These are phyloP conservation scores for Combretum micranthum DNA, from an alignment of 345 rosid species.

Conservation along the genomic window DNA sequence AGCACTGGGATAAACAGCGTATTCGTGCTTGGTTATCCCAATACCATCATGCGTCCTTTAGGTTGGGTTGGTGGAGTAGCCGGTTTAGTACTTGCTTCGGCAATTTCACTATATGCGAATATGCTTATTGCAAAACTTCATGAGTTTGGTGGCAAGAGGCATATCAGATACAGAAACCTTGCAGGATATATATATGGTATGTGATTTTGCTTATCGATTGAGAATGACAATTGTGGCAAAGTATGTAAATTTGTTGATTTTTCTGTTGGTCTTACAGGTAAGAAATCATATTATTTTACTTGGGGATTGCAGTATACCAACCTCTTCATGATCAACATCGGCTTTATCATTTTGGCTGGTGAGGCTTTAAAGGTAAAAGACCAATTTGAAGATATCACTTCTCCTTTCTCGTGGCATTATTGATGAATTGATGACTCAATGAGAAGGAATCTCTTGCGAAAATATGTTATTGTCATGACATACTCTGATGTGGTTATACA, in stretches of 20 bases:
- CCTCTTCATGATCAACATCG: constrained; percentile 82
- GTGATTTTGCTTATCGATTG: not conserved
- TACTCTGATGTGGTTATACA: too few species aligned
- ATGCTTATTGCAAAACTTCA: constrained; percentile 78
- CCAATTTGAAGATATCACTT: not conserved
- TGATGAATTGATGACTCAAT: too few species aligned
- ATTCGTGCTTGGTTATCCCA: constrained; percentile 84
- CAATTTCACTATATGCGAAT: constrained; percentile 69
- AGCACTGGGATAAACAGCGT: constrained; percentile 90
- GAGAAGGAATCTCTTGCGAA: too few species aligned
- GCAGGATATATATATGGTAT: constrained; percentile 76
- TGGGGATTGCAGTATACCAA: constrained; percentile 73
- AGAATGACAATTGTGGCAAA: too few species aligned
- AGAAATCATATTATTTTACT: constrained; percentile 50
- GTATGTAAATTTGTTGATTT: too few species aligned
- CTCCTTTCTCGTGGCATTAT: not conserved
- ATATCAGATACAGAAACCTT: constrained; percentile 88
- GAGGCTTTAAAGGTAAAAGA: constrained; percentile 67
- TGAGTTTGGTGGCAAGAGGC: constrained; percentile 82
- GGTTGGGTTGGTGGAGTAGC: constrained; percentile 79
- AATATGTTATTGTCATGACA: too few species aligned
- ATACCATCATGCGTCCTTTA: constrained; percentile 80
- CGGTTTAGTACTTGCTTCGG: constrained; percentile 62
- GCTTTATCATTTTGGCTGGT: constrained; percentile 71
- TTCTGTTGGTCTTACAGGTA: constrained; percentile 27